Percentiles rank a stretch among this genome's conserved stretches.
Conservation (phyloP, 257 asterid genomes). For the Nicotiana knightiana region DNA sequence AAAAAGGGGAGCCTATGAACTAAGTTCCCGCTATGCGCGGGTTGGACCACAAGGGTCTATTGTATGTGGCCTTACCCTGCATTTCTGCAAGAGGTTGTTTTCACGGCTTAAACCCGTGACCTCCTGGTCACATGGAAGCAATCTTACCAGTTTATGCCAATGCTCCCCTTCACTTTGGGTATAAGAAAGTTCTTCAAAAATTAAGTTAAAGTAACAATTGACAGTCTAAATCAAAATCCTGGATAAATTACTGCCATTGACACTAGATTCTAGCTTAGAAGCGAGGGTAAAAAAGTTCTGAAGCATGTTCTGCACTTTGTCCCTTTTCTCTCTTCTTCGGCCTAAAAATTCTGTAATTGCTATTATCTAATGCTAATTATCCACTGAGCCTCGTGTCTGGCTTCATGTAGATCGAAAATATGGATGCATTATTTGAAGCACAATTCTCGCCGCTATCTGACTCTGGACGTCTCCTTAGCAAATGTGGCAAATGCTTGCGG, state of each 20-base stretch:
- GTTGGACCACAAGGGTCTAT: too few relatives aligned
- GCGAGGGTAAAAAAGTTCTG: not conserved
- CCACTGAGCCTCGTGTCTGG: not conserved
- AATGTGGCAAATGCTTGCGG: constrained; percentile 90
- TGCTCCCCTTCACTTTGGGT: too few relatives aligned
- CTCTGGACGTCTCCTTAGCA: constrained; percentile 79
- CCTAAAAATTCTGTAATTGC: not conserved
- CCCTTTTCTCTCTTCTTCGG: not conserved
- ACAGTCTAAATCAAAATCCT: not conserved
- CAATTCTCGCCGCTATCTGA: constrained; percentile 88
- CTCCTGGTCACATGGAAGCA: too few relatives aligned
- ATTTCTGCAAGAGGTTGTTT: too few relatives aligned
- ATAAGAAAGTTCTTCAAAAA: too few relatives aligned
- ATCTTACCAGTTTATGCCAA: too few relatives aligned
- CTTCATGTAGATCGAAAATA: constrained; percentile 62
- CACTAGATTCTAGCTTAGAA: not conserved
- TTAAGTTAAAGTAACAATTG: not conserved
- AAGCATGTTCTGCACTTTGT: not conserved
- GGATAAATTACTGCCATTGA: not conserved
- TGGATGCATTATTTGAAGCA: constrained; percentile 95
- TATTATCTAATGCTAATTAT: not conserved
- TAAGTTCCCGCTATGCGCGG: too few relatives aligned
- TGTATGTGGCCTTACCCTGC: too few relatives aligned
- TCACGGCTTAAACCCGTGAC: too few relatives aligned
- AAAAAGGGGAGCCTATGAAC: too few relatives aligned